A percentile compares a stretch with the other conserved stretches of the same genome.
Conservation (phyloP, 805 yeast genomes). For the Maudiozyma saulgeensis region DNA sequence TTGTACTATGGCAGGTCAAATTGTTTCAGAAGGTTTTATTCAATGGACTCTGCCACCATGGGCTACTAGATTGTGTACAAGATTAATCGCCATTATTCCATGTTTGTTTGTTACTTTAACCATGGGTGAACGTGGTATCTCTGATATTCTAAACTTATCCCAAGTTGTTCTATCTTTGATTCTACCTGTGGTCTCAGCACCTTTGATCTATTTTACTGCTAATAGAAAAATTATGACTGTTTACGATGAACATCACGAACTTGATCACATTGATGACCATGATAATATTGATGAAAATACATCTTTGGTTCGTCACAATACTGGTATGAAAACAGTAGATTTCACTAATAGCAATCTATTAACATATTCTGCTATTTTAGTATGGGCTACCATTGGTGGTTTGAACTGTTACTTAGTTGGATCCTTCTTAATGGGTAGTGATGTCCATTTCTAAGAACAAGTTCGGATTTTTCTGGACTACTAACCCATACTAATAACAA, state of each 20-base stretch:
- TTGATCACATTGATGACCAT: not conserved
- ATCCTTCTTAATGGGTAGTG: constrained; percentile 41
- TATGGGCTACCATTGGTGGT: constrained; percentile 64
- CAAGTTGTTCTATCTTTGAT: constrained; percentile 78
- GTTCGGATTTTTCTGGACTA: no score
- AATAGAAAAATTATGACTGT: constrained; percentile 58
- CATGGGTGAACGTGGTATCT: constrained; percentile 75
- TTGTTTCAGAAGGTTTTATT: constrained; percentile 85
- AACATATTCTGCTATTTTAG: constrained; percentile 43
- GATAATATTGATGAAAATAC: constrained; percentile 20
- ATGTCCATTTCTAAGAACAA: constrained; percentile 36
- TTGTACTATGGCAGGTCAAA: constrained; percentile 88
- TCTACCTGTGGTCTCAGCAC: constrained; percentile 82
- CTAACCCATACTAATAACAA: no score
- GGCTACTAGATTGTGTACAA: constrained; percentile 65
- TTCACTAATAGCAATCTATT: constrained; percentile 59
- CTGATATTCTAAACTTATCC: constrained; percentile 62
- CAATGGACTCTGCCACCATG: constrained; percentile 77
- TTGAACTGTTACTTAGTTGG: constrained; percentile 62
- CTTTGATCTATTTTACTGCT: constrained; percentile 74
- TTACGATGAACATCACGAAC: constrained; percentile 22
- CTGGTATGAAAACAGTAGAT: constrained; percentile 36
- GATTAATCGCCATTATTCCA: constrained; percentile 78
- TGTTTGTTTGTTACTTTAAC: constrained; percentile 64
- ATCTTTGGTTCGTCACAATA: constrained; percentile 13